These are phyloP conservation scores for Verruconis gallopava DNA, from an alignment of 2,329 filamentous ascomycete species.

Conservation along the genomic window DNA sequence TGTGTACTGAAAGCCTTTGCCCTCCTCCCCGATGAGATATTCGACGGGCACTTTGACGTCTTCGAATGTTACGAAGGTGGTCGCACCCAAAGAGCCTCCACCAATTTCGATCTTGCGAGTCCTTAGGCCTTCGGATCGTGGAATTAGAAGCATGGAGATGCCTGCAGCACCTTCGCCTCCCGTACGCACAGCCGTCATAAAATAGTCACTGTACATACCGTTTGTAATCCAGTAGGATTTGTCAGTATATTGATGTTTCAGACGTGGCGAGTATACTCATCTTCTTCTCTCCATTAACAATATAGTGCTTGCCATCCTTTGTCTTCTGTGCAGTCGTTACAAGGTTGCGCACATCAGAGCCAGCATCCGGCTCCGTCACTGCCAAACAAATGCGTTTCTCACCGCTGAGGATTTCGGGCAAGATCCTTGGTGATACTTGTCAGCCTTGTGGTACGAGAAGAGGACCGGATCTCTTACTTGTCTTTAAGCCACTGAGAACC, in stretches of 20 bases:
- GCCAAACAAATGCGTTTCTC: conserved; percentile 49
- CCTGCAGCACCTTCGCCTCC: conserved; percentile 43
- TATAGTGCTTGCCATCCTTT: conserved; percentile 38
- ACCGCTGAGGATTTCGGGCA: conserved; percentile 45
- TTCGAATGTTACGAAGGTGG: conserved; percentile 69
- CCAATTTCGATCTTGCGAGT: conserved; percentile 67
- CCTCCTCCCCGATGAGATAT: conserved; percentile 67
- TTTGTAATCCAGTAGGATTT: conserved; percentile 71
- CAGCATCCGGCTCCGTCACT: conserved; percentile 50
- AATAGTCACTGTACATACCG: conserved; percentile 70
- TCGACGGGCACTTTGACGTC: conserved; percentile 74
- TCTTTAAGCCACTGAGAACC: conserved; percentile 35
- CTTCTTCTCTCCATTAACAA: conserved; percentile 63
- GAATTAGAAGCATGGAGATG: conserved; percentile 65
- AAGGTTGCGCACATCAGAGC: conserved; percentile 47
- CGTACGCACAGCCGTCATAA: conserved; percentile 67
- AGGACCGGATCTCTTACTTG: conserved; percentile 34
- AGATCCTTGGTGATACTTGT: too few species aligned
- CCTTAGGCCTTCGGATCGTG: conserved; percentile 60
- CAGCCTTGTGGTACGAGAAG: conserved; percentile 18
- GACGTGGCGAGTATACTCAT: neutral
- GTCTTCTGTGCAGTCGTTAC: conserved; percentile 21
- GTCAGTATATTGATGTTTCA: conserved; percentile 23
- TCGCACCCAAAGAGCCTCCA: conserved; percentile 68
- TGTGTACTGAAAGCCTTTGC: conserved; percentile 77